Percentiles rank a stretch among this genome's conserved stretches.
Evolutionary conservation across 2,329 filamentous ascomycete genomes (phyloP).

Genomic region (Hyphodiscus sp.): DNA sequence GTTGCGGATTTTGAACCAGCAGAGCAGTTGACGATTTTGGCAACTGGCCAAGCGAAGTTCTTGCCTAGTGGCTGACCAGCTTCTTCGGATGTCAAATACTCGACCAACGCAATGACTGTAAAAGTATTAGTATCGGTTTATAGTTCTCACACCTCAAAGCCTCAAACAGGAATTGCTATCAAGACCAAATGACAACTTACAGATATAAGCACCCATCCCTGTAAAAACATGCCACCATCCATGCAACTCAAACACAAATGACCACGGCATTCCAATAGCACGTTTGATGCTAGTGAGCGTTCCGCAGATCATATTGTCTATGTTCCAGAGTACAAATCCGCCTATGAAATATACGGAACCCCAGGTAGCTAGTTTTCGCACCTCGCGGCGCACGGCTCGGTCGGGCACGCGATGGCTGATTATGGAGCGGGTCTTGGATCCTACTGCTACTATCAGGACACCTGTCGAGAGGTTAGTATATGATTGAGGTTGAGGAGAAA

Average conservation of each 20-base stretch:
- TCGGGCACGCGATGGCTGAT: slow-evolving; percentile 22
- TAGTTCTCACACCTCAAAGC: too few relatives aligned
- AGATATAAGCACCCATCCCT: slow-evolving; percentile 42
- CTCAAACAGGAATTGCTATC: not conserved
- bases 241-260: slow-evolving; percentile 51
- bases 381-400: slow-evolving; percentile 17
- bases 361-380: slow-evolving; percentile 20
- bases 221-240: slow-evolving; percentile 61
- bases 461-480: slow-evolving; percentile 1
- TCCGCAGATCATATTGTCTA: slow-evolving; percentile 47
- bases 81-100: slow-evolving; percentile 30
- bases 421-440: slow-evolving; percentile 22
- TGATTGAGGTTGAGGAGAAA: not conserved
- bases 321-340: slow-evolving; percentile 49
- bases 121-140: slow-evolving; percentile 7
- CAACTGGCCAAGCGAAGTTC: slow-evolving; percentile 27
- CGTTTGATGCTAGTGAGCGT: slow-evolving; percentile 40
- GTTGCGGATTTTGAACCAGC: not conserved
- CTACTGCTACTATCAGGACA: slow-evolving; percentile 17
- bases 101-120: slow-evolving; percentile 28
- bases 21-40: slow-evolving; percentile 14
- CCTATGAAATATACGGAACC: slow-evolving; percentile 32
- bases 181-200: slow-evolving; percentile 12
- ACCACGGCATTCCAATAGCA: slow-evolving; percentile 46
- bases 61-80: slow-evolving; percentile 22